A percentile compares a stretch with the other conserved stretches of the same genome.
phyloP scores from a whole-genome alignment of 768 basidiomycete genomes.

The Mycena indigotica region DNA sequence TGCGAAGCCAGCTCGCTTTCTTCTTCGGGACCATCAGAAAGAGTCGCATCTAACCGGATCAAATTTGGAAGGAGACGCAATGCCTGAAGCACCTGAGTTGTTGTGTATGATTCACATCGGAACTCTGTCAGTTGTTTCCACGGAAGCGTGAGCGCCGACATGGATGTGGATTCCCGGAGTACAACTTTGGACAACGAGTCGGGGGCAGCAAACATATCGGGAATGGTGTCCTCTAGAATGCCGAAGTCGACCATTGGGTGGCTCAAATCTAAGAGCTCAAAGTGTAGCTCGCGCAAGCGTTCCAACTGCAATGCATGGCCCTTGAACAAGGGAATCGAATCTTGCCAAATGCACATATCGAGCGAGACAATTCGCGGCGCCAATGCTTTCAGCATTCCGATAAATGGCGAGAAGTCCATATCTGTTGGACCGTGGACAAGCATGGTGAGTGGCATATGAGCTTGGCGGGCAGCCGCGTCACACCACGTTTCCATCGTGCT shows the following conservation, averaged over 20 bases:
- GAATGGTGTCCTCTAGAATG: not conserved
- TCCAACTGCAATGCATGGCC: not conserved
- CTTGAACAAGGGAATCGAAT: not conserved
- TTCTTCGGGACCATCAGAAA: not conserved
- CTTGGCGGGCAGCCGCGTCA: too few relatives aligned
- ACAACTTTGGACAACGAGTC: not conserved
- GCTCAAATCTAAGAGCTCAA: not conserved
- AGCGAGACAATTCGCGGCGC: not conserved
- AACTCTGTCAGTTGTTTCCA: not conserved
- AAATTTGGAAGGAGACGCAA: not conserved
- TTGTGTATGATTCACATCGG: not conserved
- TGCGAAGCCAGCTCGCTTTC: not conserved
- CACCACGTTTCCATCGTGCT: not conserved
- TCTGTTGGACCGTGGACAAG: not conserved
- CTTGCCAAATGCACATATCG: not conserved
- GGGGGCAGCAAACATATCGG: too few relatives aligned
- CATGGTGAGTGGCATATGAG: not conserved
- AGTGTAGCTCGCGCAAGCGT: not conserved
- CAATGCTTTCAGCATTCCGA: not conserved
- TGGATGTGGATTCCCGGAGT: not conserved
- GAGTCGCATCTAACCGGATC: not conserved
- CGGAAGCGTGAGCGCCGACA: not conserved
- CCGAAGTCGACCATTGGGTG: not conserved
- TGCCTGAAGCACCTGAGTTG: not conserved
- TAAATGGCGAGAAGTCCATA: not conserved